Percentiles rank a stretch among this genome's conserved stretches.
Evolutionary conservation across 1,284 basidiomycete genomes (phyloP).

Genomic region (Porogramme epimiltina): DNA sequence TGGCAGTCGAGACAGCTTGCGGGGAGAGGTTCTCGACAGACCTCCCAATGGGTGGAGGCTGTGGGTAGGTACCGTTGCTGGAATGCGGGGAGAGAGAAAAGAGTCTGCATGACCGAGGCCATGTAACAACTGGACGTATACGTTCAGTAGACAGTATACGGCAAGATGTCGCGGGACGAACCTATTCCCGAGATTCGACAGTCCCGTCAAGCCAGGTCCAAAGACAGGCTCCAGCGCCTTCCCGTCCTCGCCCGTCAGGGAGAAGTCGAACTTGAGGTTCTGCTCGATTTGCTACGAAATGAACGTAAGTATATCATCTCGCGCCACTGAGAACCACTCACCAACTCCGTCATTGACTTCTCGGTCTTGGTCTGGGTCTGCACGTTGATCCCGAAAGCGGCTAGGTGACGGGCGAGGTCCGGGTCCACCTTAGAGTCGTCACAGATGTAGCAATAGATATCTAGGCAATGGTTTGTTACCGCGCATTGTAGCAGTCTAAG

Average conservation of each 20-base stretch:
- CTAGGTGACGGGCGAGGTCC: conserved; percentile 75
- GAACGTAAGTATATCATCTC: not conserved
- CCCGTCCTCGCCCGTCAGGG: conserved; percentile 89
- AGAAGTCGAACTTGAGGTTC: conserved; percentile 95
- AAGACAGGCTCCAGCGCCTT: conserved; percentile 87
- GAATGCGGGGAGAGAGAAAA: conserved; percentile 86
- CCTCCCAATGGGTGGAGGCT: conserved; percentile 58
- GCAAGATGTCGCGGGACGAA: conserved; percentile 27
- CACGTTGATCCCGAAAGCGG: conserved; percentile 88
- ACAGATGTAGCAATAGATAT: conserved; percentile 94
- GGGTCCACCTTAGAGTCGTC: conserved; percentile 88
- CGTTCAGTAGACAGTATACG: not conserved
- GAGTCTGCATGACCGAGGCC: conserved; percentile 88
- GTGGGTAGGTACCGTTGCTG: conserved; percentile 70
- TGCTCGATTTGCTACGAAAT: conserved; percentile 97
- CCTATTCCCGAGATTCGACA: conserved; percentile 95
- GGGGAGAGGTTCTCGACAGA: conserved; percentile 73
- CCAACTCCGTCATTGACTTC: conserved; percentile 96
- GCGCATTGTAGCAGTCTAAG: not conserved
- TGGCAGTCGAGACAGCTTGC: conserved; percentile 94
- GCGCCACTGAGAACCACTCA: too few species aligned
- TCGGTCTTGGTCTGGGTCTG: conserved; percentile 88
- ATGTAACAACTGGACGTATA: conserved; percentile 84
- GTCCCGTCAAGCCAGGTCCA: conserved; percentile 87
- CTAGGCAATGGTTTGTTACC: conserved; percentile 39